phyloP scores from a whole-genome alignment of 2,329 filamentous ascomycete genomes.

The Thermoascus crustaceus region DNA sequence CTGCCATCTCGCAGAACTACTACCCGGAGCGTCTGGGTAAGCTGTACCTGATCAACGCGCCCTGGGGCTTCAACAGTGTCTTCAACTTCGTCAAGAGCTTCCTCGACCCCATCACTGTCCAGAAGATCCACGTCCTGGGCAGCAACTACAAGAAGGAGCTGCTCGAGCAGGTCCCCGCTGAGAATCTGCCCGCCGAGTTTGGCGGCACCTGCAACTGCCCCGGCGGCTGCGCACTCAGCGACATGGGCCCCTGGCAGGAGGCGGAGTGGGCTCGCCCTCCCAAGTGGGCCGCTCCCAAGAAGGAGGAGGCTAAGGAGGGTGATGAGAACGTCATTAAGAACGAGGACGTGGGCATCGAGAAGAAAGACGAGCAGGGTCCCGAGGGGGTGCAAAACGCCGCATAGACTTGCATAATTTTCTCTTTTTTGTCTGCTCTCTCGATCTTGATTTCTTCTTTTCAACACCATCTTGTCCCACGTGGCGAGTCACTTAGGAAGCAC shows the following conservation, averaged over 20 bases:
- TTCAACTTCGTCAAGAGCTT: conserved; percentile 86
- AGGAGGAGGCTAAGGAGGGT: conserved; percentile 12
- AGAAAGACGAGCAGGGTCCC: conserved; percentile 12
- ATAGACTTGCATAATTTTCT: conserved; percentile 15
- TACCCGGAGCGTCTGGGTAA: conserved; percentile 95
- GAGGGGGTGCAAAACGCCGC: conserved; percentile 19
- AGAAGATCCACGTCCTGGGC: conserved; percentile 90
- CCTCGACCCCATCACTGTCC: conserved; percentile 91
- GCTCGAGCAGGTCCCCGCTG: conserved; percentile 71
- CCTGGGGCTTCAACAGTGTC: conserved; percentile 84
- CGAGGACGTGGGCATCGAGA: conserved; percentile 18
- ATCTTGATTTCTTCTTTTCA: conserved; percentile 3
- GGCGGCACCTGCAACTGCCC: conserved; percentile 76
- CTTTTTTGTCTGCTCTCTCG: conserved; percentile 5
- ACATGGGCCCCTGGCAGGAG: conserved; percentile 76
- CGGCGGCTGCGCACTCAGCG: conserved; percentile 77
- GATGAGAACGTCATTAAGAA: conserved; percentile 15
- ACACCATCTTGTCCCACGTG: conserved; percentile 2
- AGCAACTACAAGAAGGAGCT: conserved; percentile 74
- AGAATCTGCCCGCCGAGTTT: conserved; percentile 82
- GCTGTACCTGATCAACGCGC: conserved; percentile 95
- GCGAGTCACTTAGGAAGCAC: conserved; percentile 1
- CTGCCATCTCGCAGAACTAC: conserved; percentile 93
- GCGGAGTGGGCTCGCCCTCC: conserved; percentile 36
- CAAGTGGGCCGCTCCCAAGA: conserved; percentile 33